Evolutionary conservation across 257 asterid species (phyloP).

Genomic region (Ligustrum vulgare): DNA sequence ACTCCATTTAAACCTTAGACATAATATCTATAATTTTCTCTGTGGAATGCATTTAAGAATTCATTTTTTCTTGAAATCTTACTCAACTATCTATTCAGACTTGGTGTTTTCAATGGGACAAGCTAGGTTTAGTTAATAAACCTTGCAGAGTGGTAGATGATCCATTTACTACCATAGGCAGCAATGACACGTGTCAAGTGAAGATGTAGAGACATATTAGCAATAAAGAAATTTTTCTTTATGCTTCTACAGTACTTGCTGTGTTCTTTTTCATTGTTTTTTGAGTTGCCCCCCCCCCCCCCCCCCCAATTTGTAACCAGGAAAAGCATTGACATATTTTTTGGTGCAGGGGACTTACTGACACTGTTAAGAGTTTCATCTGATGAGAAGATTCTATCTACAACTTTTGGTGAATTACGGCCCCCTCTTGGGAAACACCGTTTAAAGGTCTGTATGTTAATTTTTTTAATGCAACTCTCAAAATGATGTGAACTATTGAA

Average conservation of each 20-base stretch:
- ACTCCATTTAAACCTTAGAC: neutral
- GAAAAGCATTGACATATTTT: constrained; percentile 20
- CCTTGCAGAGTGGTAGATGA: neutral
- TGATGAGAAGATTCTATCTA: constrained; percentile 72
- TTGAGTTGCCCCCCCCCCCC: too few relatives aligned
- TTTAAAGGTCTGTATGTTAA: constrained; percentile 58
- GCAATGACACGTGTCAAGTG: neutral
- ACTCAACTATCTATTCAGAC: neutral
- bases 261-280: neutral
- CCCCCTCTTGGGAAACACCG: constrained; percentile 99
- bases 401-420: constrained; percentile 86
- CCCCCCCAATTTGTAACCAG: neutral
- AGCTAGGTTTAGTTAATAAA: neutral
- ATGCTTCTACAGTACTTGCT: neutral
- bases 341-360: constrained; percentile 72
- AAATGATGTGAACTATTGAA: neutral
- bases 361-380: constrained; percentile 67
- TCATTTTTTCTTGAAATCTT: neutral
- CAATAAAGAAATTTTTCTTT: neutral
- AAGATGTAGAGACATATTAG: neutral
- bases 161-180: neutral
- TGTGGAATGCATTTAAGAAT: neutral
- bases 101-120: neutral
- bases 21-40: neutral
- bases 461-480: neutral